Evolutionary conservation across 441 rosid genomes (phyloP).

Genomic region (Jatropha podagrica): DNA sequence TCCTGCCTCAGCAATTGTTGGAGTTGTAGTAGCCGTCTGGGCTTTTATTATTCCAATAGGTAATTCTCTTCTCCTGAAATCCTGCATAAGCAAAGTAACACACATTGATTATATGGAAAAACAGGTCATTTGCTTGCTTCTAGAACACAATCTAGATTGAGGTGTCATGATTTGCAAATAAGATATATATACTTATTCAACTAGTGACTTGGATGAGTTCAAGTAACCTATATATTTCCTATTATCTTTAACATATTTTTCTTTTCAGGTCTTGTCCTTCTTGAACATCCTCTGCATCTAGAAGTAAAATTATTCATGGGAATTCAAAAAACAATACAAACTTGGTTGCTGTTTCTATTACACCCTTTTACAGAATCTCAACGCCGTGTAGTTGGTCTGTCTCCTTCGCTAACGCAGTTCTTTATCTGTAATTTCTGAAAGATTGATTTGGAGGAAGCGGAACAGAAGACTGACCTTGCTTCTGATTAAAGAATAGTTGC

Average conservation of each 20-base stretch:
- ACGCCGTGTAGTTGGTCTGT: neutral
- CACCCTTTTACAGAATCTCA: conserved; percentile 1
- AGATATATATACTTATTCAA: neutral
- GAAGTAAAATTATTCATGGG: neutral
- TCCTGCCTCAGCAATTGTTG: conserved; percentile 44
- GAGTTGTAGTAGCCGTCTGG: conserved; percentile 54
- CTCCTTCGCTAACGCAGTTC: neutral
- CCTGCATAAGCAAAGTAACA: conserved; percentile 28
- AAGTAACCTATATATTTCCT: neutral
- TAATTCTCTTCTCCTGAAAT: conserved; percentile 32
- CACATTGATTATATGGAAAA: neutral
- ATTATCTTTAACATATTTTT: neutral
- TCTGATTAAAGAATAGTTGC: conserved; percentile 21
- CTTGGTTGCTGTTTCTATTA: neutral
- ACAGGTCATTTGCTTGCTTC: neutral
- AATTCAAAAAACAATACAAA: neutral
- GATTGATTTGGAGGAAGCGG: neutral
- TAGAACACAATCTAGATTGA: neutral
- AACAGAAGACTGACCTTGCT: conserved; percentile 28
- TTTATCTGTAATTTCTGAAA: neutral
- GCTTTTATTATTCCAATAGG: conserved; percentile 42
- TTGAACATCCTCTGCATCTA: neutral
- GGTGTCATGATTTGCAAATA: neutral
- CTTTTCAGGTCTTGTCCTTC: neutral
- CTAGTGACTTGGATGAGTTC: neutral